These are phyloP conservation scores for Aspergillus novoparasiticus DNA, from an alignment of 2,329 filamentous ascomycete species.

Conservation along the genomic window DNA sequence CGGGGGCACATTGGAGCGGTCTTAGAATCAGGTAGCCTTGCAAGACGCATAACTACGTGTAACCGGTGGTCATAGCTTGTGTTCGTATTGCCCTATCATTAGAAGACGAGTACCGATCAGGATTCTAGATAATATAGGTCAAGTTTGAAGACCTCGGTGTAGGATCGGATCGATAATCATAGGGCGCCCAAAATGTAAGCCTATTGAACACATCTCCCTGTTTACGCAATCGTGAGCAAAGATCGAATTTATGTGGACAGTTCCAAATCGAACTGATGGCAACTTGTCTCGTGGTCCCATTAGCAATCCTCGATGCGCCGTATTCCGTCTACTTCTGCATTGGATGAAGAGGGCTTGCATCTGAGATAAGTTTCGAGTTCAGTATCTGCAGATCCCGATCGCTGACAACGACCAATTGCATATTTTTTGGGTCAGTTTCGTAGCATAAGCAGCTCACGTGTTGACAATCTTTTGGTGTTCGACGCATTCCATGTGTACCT, in stretches of 20 bases:
- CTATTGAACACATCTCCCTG: neutral
- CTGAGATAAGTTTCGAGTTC: neutral
- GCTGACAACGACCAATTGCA: neutral
- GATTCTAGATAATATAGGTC: neutral
- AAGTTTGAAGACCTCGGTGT: neutral
- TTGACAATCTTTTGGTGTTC: neutral
- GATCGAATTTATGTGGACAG: neutral
- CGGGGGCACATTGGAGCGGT: neutral
- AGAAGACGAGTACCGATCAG: neutral
- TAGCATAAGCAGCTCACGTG: neutral
- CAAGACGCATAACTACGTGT: neutral
- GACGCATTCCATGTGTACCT: neutral
- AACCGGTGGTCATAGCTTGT: neutral
- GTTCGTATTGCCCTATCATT: neutral
- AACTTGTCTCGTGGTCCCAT: neutral
- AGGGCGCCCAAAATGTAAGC: neutral
- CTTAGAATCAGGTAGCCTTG: neutral
- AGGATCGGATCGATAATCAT: neutral
- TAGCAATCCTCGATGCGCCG: neutral
- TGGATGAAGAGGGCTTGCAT: neutral
- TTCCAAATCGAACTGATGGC: neutral
- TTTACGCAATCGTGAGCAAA: neutral
- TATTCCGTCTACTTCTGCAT: neutral
- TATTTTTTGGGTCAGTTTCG: neutral
- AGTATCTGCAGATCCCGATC: neutral